Evolutionary conservation across 192 early-diverging fungal genomes (phyloP), one percentile per base, ranked within the genome.

Genomic region (Coemansia sp.): DNA sequence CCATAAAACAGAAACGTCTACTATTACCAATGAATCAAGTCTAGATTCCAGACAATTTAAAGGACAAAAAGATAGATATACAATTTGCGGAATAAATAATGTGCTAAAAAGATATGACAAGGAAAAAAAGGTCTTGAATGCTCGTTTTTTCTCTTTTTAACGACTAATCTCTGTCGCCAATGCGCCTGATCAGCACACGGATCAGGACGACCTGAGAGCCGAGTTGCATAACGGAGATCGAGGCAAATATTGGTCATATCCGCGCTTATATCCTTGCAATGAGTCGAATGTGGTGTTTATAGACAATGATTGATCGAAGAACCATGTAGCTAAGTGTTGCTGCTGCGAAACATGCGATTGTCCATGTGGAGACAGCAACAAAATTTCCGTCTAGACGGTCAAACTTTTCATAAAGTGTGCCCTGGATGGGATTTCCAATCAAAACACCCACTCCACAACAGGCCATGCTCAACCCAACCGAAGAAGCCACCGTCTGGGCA

Each of bases 401-500:
- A 61, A 36, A 68, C 26, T 36, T 46, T 13, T 68, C 67, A 21
- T 68, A 68, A 4, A 68, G 59, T 21, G 57, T 59, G 6, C 67
- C 67, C 16, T 68, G 67, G 4, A 41, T 45, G 6, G 67, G 67
- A n/a, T 68, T 68, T 5, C 67, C 67, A 52, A 68, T 49, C 5
- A 68, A 59, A 8, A 68, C 67, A 9, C 67, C 67, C 6, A 68
- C 10, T 41, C 67, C 67, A 40, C 67, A 68, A 40, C 67, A 68
- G 8, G 67, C 67, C 67, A 68, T 68, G 41, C 67, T 68, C 58
- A 68, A 49, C 16, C 67, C 67, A 40, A 68, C 60, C 11, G 67
- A 68, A 7, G 67, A 41, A 4, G 67, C 67, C 21, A 68, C 42
- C 4, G 42, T 26, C 4, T 68, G 67, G 11, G 67, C 11, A 32